Conservation (phyloP, 352 stramenopile genomes). For the Phytophthora ramorum region DNA sequence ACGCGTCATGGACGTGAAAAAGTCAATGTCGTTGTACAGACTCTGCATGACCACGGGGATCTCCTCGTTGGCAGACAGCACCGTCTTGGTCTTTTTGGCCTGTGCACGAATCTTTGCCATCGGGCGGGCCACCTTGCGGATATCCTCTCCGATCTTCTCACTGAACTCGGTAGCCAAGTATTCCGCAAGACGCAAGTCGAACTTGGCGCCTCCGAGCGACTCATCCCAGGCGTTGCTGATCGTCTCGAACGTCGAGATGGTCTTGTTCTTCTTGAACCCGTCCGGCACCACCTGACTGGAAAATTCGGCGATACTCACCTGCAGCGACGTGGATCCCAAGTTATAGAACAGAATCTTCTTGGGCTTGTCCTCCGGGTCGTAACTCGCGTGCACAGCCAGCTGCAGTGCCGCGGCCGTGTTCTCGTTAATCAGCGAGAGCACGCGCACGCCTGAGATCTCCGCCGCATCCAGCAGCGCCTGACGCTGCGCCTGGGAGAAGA, state of each 20-base stretch:
- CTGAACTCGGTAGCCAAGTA: slow-evolving; percentile 96
- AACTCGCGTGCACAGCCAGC: slow-evolving; percentile 94
- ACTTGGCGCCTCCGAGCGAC: slow-evolving; percentile 90
- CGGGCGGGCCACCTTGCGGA: slow-evolving; percentile 87
- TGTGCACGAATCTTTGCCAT: slow-evolving; percentile 97
- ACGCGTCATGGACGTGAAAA: slow-evolving; percentile 91
- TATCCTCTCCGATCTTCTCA: slow-evolving; percentile 89
- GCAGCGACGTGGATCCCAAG: slow-evolving; percentile 93
- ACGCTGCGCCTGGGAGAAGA: slow-evolving; percentile 96
- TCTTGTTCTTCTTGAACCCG: slow-evolving; percentile 94
- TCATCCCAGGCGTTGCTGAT: slow-evolving; percentile 95
- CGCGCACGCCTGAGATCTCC: slow-evolving; percentile 94
- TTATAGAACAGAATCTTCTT: slow-evolving; percentile 98
- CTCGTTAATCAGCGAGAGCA: slow-evolving; percentile 97
- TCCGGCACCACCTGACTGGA: slow-evolving; percentile 85
- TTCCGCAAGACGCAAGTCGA: slow-evolving; percentile 94
- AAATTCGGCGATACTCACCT: slow-evolving; percentile 91
- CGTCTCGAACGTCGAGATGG: slow-evolving; percentile 91
- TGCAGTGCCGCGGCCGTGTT: slow-evolving; percentile 98
- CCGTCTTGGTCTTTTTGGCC: slow-evolving; percentile 97
- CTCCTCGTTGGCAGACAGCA: slow-evolving; percentile 97
- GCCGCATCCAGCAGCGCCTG: slow-evolving; percentile 95
- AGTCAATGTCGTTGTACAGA: slow-evolving; percentile 95
- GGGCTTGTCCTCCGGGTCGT: slow-evolving; percentile 67
- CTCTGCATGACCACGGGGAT: slow-evolving; percentile 96